Base-by-base conservation (phyloP, 208 protist species). In the Acanthamoeba castellanii region DNA sequence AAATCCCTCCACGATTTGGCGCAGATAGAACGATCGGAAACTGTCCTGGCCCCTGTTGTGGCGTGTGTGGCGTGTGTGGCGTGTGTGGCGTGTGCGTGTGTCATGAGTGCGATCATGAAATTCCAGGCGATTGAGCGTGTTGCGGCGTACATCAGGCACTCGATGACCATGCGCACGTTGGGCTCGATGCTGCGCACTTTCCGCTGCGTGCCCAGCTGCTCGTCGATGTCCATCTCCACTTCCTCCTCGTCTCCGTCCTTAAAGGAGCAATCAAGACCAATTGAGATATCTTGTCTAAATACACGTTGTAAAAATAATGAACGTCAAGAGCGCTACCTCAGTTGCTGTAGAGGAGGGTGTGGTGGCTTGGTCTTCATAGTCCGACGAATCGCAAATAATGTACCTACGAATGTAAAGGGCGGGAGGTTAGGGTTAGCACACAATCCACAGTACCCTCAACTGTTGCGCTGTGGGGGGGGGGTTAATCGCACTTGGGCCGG, bases 301-400 rank as follows among this genome's bases (percentile, higher is more conserved):
- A n/a, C n/a, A n/a, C n/a, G n/a, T n/a, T n/a, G n/a, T n/a, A n/a
- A n/a, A n/a, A n/a, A n/a, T n/a, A n/a, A n/a, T 68, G 61, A 30
- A 25, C 3, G 18, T 74, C 2, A 74, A 42, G 37, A 42, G 37
- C 37, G 37, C 37, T 82, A 50, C 34, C 74, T 8, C 9, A 4
- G 37, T 42, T 13, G 74, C n/a, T 4, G 32, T 16, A 20, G 74
- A 72, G 0, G 64, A 72, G 3, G 64, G 74, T 5, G 74, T 7
- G 16, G 74, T 50, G 8, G 74, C 74, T 27, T 42, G 74, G 42
- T 82, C 74, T 50, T 82, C 74, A 22, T 82, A 82, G 32, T 82
- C 74, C 9, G 74, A 82, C 8, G 74, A 82, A 52, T 82, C 74
- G 42, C 34, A 9, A 22, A 82, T 82, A 11, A 82, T 82, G 42